Evolutionary conservation across 768 basidiomycete genomes (phyloP).

Genomic region (Boletus reticulatus): DNA sequence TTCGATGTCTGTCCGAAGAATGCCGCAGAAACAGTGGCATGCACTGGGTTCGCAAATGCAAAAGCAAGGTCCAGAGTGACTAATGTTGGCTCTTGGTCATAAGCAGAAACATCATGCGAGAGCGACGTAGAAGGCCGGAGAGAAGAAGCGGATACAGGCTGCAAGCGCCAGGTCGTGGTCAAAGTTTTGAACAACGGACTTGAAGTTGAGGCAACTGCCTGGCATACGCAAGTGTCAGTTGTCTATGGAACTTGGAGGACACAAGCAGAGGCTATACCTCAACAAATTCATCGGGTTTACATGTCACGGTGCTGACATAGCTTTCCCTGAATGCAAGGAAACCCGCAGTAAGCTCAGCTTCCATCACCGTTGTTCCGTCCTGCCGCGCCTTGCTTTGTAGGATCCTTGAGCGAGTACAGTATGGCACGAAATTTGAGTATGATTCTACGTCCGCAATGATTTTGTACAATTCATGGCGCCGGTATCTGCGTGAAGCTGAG

Average conservation of each 20-base stretch:
- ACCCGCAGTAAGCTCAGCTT: conserved; percentile 85
- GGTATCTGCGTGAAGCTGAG: conserved; percentile 54
- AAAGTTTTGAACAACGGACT: conserved; percentile 75
- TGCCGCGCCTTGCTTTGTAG: conserved; percentile 34
- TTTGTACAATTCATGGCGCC: conserved; percentile 72
- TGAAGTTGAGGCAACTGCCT: conserved; percentile 73
- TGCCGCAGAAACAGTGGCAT: conserved; percentile 76
- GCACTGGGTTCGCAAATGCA: conserved; percentile 83
- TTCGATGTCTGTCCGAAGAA: conserved; percentile 88
- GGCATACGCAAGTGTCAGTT: conserved; percentile 10
- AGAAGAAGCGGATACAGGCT: conserved; percentile 48
- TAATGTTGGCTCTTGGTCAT: conserved; percentile 55
- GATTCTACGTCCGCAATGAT: conserved; percentile 86
- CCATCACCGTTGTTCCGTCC: conserved; percentile 49
- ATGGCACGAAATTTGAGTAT: conserved; percentile 87
- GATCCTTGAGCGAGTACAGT: conserved; percentile 74
- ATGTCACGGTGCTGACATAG: conserved; percentile 84
- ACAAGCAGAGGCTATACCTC: conserved; percentile 40
- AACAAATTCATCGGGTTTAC: conserved; percentile 74
- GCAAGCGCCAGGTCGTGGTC: conserved; percentile 71
- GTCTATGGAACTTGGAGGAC: background rate
- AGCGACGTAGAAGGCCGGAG: conserved; percentile 34
- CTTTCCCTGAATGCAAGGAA: conserved; percentile 86
- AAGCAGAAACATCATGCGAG: background rate
- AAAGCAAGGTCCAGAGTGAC: conserved; percentile 85